Evolutionary conservation across 352 stramenopile species (phyloP).

Genomic region (Phytophthora pluvialis): DNA sequence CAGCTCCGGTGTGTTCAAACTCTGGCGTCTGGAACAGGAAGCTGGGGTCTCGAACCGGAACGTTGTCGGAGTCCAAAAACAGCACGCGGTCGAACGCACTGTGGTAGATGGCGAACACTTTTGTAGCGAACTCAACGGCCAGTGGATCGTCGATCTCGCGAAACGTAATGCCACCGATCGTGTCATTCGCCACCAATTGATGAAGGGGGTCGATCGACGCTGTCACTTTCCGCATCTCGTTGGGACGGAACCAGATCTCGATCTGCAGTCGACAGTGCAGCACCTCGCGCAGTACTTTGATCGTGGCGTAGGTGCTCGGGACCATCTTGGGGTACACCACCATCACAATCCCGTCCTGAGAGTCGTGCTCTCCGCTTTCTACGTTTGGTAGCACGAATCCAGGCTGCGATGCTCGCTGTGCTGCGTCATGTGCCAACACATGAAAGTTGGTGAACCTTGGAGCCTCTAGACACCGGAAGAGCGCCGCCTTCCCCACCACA

Average conservation of each 20-base stretch:
- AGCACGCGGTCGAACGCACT: slow-evolving; percentile 49
- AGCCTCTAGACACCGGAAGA: slow-evolving; percentile 50
- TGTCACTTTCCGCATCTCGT: slow-evolving; percentile 41
- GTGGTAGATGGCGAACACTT: slow-evolving; percentile 52
- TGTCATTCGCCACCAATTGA: slow-evolving; percentile 23
- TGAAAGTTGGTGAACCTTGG: slow-evolving; percentile 45
- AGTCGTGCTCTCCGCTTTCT: neutral
- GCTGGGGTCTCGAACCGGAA: slow-evolving; percentile 28
- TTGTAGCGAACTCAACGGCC: slow-evolving; percentile 51
- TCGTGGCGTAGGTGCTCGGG: slow-evolving; percentile 39
- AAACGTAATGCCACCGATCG: slow-evolving; percentile 32
- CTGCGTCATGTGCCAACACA: slow-evolving; percentile 20
- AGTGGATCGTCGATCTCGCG: slow-evolving; percentile 29
- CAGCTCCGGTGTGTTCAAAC: slow-evolving; percentile 39
- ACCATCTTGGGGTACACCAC: slow-evolving; percentile 59
- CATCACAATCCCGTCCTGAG: slow-evolving; percentile 49
- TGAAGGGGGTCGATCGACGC: slow-evolving; percentile 26
- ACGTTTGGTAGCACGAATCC: slow-evolving; percentile 14
- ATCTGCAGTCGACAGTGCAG: slow-evolving; percentile 50
- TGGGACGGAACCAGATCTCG: slow-evolving; percentile 54
- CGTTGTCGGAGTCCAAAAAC: slow-evolving; percentile 62
- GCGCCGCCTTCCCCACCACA: slow-evolving; percentile 27
- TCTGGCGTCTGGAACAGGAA: slow-evolving; percentile 22
- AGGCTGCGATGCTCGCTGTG: slow-evolving; percentile 5
- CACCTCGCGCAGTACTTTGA: slow-evolving; percentile 39